Evolutionary conservation across 1,284 basidiomycete genomes (phyloP).

Genomic region (Ustilago sp.): DNA sequence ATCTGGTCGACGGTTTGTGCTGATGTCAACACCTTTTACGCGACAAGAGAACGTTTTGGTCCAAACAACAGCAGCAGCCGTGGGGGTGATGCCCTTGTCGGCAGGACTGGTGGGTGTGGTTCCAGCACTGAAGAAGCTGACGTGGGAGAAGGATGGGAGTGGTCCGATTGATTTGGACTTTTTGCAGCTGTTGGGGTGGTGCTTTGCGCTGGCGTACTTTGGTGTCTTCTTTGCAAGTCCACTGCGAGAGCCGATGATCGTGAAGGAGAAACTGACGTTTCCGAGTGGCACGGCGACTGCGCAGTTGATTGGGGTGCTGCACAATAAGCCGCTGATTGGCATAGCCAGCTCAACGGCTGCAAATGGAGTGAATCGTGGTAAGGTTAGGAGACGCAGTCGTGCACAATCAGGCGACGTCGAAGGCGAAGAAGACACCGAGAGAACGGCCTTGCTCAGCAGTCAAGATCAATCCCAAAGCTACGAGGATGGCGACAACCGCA

Average conservation of each 20-base stretch:
- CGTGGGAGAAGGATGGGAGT: conserved; percentile 80
- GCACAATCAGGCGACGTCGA: conserved; percentile 11
- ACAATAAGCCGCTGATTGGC: conserved; percentile 69
- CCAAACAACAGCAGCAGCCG: conserved; percentile 92
- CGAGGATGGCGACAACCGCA: background rate
- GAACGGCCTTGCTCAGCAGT: conserved; percentile 22
- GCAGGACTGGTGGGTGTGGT: conserved; percentile 93
- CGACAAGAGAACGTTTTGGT: conserved; percentile 89
- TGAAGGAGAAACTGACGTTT: conserved; percentile 91
- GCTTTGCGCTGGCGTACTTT: conserved; percentile 47
- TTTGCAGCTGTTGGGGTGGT: conserved; percentile 42
- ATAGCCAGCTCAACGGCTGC: background rate
- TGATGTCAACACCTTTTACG: conserved; percentile 74
- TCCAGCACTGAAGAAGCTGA: conserved; percentile 85
- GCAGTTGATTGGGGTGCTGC: conserved; percentile 91
- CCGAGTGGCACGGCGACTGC: conserved; percentile 96
- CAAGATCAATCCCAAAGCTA: conserved; percentile 1
- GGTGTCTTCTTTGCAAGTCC: conserved; percentile 94
- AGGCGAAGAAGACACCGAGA: conserved; percentile 18
- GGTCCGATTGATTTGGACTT: conserved; percentile 75
- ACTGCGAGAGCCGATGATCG: conserved; percentile 91
- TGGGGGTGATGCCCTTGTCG: conserved; percentile 83
- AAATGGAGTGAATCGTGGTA: background rate
- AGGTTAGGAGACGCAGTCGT: background rate
- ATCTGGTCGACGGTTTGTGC: conserved; percentile 21